Conservation (phyloP, 176 grass and related monocot genomes). For the Avena insularis region DNA sequence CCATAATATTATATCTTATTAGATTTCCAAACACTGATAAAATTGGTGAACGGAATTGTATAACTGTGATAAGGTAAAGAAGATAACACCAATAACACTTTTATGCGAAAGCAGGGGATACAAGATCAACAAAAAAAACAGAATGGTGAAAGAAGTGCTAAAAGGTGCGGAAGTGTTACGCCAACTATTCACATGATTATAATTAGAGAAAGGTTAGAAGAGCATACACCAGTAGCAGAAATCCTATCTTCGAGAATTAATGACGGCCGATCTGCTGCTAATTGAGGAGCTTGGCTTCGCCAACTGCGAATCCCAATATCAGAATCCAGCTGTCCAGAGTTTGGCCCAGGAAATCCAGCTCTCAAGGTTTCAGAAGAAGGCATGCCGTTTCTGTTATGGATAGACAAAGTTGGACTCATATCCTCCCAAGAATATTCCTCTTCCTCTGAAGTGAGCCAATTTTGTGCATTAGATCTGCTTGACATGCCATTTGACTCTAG, state of each 20-base stretch:
- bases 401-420: slow-evolving; percentile 95
- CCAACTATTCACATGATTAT: slow-evolving; percentile 14
- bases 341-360: slow-evolving; percentile 61
- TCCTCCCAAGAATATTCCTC: slow-evolving; percentile 96
- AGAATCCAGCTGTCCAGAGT: slow-evolving; percentile 55
- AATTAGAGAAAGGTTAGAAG: slow-evolving; percentile 51
- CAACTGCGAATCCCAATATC: slow-evolving; percentile 62
- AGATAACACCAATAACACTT: background rate
- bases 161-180: background rate
- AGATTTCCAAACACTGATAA: slow-evolving; percentile 23
- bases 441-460: slow-evolving; percentile 90
- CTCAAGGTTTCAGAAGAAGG: slow-evolving; percentile 39
- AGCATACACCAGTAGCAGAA: slow-evolving; percentile 53
- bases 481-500: slow-evolving; percentile 66
- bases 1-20: background rate
- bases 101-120: background rate
- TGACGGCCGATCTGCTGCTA: slow-evolving; percentile 51
- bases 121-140: slow-evolving; percentile 24
- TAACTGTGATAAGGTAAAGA: background rate
- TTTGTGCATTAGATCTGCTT: slow-evolving; percentile 53
- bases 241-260: slow-evolving; percentile 69
- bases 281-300: slow-evolving; percentile 54
- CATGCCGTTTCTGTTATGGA: slow-evolving; percentile 59
- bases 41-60: slow-evolving; percentile 12
- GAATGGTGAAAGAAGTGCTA: slow-evolving; percentile 17